Base-by-base conservation (phyloP, 2,329 filamentous ascomycete genomes). In the Claviceps purpurea region DNA sequence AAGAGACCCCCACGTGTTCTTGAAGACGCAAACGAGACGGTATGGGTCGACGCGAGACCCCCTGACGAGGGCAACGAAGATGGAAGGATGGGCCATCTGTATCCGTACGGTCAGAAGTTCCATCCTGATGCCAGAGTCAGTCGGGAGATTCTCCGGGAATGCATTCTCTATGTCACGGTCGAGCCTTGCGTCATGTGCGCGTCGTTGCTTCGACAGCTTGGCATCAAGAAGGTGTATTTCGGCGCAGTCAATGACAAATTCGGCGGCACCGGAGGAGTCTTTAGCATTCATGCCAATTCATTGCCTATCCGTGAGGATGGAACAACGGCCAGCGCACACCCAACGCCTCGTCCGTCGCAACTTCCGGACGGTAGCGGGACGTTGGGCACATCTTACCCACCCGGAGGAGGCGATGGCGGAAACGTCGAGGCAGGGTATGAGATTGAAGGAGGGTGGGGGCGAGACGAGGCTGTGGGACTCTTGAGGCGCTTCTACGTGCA, bases 141-240 rank as follows among this genome's bases (percentile, higher is more conserved):
- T 50, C 77, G 80, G 38, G 77, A 76, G 13, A 79, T 91, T 56
- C 74, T 97, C 59, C 74, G 73, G 41, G 79, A 90, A 57, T 77
- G 77, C 59, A 85, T 82, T 10, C 79, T 98, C 50, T 98, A 98
- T 68, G 93, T 98, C 48, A 98, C 93, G 0, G 91, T 98, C 51
- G 94, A 98, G 70, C 93, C 93, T 4, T 98, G 93, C 67, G 89
- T 98, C 71, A 98, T 98, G 93, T 98, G 93, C 65, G 93, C 93
- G 13, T 94, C 89, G 6, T 81, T 94, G 50, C 77, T 98, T 49
- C 82, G 89, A 50, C 94, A 98, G 68, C 84, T 94, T 57, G 80
- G 82, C 14, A 89, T 98, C 67, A 81, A 85, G 56, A 85, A 85
- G 58, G 93, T 98, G 37, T 97, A 91, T 68, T 98, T 93, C 67